Percentiles rank a stretch among this genome's conserved stretches.
phyloP scores from a whole-genome alignment of 352 stramenopile genomes.

The Globisporangium abappressorium region DNA sequence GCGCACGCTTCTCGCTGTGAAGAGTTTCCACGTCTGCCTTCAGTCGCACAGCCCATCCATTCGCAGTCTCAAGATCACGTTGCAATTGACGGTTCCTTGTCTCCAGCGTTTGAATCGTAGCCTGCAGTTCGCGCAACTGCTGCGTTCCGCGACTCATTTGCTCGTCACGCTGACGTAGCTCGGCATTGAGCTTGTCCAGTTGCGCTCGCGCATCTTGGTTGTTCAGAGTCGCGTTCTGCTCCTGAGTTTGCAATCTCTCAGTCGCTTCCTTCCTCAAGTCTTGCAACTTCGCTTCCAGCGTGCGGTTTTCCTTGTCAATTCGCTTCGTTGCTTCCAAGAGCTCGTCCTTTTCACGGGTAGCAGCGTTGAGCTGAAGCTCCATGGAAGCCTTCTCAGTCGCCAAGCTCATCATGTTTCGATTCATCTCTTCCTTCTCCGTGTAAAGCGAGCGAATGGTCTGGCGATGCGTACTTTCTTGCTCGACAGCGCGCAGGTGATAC shows the following conservation, averaged over 20 bases:
- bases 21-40: slow-evolving; percentile 31
- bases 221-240: slow-evolving; percentile 37
- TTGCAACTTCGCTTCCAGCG: slow-evolving; percentile 45
- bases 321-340: slow-evolving; percentile 30
- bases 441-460: slow-evolving; percentile 45
- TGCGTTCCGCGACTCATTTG: slow-evolving; percentile 45
- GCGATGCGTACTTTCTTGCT: slow-evolving; percentile 52
- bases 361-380: slow-evolving; percentile 42
- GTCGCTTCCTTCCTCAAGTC: slow-evolving; percentile 48
- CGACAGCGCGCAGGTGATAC: slow-evolving; percentile 32
- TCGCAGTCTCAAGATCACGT: slow-evolving; percentile 29
- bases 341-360: slow-evolving; percentile 32
- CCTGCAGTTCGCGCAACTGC: slow-evolving; percentile 35
- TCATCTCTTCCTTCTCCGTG: slow-evolving; percentile 65
- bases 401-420: slow-evolving; percentile 39
- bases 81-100: slow-evolving; percentile 35
- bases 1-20: slow-evolving; percentile 33
- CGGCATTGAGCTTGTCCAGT: slow-evolving; percentile 33
- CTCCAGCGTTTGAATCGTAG: slow-evolving; percentile 27
- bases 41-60: slow-evolving; percentile 32
- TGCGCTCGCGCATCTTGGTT: slow-evolving; percentile 44
- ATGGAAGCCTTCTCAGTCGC: slow-evolving; percentile 49
- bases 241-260: slow-evolving; percentile 43
- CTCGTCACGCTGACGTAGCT: slow-evolving; percentile 42
- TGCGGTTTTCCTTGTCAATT: slow-evolving; percentile 51